phyloP scores from a whole-genome alignment of 2,329 filamentous ascomycete species.

The Ophiostoma himal-ulmi region DNA sequence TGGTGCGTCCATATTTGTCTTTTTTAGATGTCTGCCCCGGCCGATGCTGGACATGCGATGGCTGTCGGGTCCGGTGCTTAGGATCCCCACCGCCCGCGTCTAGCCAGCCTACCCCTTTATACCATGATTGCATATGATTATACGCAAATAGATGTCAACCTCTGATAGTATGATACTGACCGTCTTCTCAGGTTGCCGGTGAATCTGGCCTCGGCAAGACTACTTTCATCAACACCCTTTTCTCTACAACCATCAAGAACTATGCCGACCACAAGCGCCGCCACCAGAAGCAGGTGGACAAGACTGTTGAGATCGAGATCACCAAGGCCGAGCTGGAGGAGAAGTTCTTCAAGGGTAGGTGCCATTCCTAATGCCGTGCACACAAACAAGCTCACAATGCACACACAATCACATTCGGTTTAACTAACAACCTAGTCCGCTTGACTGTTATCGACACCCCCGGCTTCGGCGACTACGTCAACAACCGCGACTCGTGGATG shows the following conservation, averaged over 20 bases:
- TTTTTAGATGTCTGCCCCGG: neutral
- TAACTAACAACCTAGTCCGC: slow-evolving; percentile 59
- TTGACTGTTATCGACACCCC: slow-evolving; percentile 98
- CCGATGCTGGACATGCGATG: neutral
- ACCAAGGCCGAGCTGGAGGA: slow-evolving; percentile 99
- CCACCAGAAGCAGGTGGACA: slow-evolving; percentile 98
- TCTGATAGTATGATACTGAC: slow-evolving; percentile 16
- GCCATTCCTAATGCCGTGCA: neutral
- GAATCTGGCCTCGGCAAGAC: slow-evolving; percentile 99
- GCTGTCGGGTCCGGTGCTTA: neutral
- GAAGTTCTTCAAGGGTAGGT: slow-evolving; percentile 99
- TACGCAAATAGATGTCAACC: slow-evolving; percentile 27
- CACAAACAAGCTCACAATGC: neutral
- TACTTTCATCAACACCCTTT: slow-evolving; percentile 99
- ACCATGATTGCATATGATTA: slow-evolving; percentile 20
- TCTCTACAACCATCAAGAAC: slow-evolving; percentile 99
- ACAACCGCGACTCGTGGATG: slow-evolving; percentile 99
- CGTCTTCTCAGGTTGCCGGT: slow-evolving; percentile 72
- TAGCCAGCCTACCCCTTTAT: neutral
- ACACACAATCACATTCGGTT: neutral
- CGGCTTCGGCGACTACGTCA: slow-evolving; percentile 98
- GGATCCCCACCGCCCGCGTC: neutral
- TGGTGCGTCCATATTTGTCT: slow-evolving; percentile 55
- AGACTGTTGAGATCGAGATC: slow-evolving; percentile 99
- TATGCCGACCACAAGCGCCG: slow-evolving; percentile 99